phyloP scores from a whole-genome alignment of 768 basidiomycete species.

The Polyporus arcularius region DNA sequence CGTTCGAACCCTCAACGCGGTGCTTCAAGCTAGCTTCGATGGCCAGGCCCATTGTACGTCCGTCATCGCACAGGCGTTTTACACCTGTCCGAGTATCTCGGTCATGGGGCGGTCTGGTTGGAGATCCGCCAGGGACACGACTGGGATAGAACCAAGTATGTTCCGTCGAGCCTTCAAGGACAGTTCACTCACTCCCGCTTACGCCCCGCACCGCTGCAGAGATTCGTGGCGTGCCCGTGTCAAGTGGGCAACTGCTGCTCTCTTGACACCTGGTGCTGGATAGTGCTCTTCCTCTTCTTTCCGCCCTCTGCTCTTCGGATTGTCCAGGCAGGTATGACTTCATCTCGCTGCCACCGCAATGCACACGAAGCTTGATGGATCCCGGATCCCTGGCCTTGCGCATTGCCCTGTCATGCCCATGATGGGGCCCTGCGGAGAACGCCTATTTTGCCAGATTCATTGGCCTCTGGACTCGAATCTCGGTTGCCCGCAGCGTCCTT shows the following conservation, averaged over 20 bases:
- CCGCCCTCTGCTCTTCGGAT: not conserved
- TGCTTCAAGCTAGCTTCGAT: too few species aligned
- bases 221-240: not conserved
- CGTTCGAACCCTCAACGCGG: too few species aligned
- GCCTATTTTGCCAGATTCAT: not conserved
- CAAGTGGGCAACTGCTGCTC: not conserved
- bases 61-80: not conserved
- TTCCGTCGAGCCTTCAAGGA: not conserved
- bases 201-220: not conserved
- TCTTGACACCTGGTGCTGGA: not conserved
- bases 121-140: not conserved
- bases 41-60: not conserved
- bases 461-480: not conserved
- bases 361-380: not conserved
- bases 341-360: not conserved
- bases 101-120: not conserved
- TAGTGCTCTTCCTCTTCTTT: not conserved
- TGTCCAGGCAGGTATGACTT: not conserved
- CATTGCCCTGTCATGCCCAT: not conserved
- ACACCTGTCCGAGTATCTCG: not conserved
- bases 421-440: not conserved
- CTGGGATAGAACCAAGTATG: not conserved
- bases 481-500: not conserved
- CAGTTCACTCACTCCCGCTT: not conserved
- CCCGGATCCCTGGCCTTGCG: not conserved